Evolutionary conservation across 345 rosid genomes (phyloP).

Genomic region (Cardiospermum halicacabum): DNA sequence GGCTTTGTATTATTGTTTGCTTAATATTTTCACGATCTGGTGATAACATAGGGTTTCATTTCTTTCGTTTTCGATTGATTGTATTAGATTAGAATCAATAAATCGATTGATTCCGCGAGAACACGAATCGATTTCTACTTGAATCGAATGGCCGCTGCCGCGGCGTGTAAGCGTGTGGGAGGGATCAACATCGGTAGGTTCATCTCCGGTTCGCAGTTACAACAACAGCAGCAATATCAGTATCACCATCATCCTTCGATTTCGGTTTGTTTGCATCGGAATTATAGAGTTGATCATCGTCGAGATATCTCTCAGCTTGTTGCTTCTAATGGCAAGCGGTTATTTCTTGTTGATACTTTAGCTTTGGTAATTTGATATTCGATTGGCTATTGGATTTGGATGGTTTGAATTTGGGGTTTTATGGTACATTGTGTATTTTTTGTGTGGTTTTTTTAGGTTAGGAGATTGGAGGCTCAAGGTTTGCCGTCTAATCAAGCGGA

Average conservation of each 20-base stretch:
- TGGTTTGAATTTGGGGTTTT: background rate
- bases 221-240: too few species aligned
- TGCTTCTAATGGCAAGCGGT: conserved; percentile 54
- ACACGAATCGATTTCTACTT: background rate
- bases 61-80: too few species aligned
- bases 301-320: conserved; percentile 57
- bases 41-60: too few species aligned
- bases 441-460: conserved; percentile 46
- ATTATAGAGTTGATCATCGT: conserved; percentile 15
- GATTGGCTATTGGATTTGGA: background rate
- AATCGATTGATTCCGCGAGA: background rate
- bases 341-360: conserved; percentile 81
- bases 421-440: background rate
- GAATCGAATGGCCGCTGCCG: conserved; percentile 36
- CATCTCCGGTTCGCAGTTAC: conserved; percentile 6
- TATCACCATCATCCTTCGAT: conserved; percentile 18
- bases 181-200: conserved; percentile 19
- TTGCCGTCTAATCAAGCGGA: conserved; percentile 91
- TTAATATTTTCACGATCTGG: too few species aligned
- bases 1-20: too few species aligned
- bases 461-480: conserved; percentile 76
- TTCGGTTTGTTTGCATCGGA: conserved; percentile 12
- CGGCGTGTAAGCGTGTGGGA: conserved; percentile 39
- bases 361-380: conserved; percentile 47
- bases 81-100: too few species aligned